phyloP scores from a whole-genome alignment of 352 stramenopile species.

The Phytopythium aichiense region DNA sequence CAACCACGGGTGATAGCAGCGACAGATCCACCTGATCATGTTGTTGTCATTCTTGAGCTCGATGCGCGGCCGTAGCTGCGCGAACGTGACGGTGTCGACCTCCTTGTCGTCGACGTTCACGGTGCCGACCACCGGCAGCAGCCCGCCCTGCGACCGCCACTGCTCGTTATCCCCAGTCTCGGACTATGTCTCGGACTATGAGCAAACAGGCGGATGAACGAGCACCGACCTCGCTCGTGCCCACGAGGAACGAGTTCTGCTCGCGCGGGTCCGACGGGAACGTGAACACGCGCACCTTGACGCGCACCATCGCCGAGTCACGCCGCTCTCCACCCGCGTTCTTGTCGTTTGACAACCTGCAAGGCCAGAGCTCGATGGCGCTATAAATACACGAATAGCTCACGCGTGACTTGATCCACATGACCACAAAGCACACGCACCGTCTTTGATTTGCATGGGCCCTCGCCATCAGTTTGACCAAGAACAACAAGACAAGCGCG shows the following conservation, averaged over 20 bases:
- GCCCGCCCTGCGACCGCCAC: constrained; percentile 31
- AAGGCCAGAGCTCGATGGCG: background rate
- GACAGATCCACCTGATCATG: constrained; percentile 37
- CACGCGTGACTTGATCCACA: too few relatives aligned
- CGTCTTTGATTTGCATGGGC: too few relatives aligned
- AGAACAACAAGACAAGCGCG: background rate
- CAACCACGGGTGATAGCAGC: background rate
- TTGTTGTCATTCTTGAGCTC: constrained; percentile 61
- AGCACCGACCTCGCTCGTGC: constrained; percentile 45
- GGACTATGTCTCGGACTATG: background rate
- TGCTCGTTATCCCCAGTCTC: background rate
- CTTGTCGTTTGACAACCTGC: background rate
- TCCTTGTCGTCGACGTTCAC: constrained; percentile 64
- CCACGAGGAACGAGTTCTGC: constrained; percentile 79
- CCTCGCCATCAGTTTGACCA: background rate
- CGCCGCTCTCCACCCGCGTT: background rate
- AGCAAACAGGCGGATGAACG: background rate
- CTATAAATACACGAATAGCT: background rate
- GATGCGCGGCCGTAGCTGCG: constrained; percentile 55
- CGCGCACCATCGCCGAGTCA: constrained; percentile 23
- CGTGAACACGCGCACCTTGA: constrained; percentile 79
- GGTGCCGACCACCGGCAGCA: constrained; percentile 59
- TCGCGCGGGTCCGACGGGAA: constrained; percentile 58
- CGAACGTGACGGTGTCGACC: constrained; percentile 46
- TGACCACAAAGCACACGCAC: too few relatives aligned